phyloP scores from a whole-genome alignment of 1,284 basidiomycete genomes.

The Trametes pubescens region DNA sequence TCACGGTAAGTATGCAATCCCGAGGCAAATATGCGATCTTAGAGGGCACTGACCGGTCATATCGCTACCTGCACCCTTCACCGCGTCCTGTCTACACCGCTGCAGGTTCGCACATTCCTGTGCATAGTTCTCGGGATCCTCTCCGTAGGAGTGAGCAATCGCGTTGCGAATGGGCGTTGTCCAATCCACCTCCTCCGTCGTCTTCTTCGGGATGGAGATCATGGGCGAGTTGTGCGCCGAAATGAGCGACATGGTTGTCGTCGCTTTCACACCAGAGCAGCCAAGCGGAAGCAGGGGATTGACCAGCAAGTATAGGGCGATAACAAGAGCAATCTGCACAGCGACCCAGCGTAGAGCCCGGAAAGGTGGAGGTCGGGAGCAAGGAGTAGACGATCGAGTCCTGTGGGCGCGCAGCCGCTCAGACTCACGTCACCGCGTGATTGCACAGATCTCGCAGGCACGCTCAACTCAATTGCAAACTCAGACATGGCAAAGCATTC shows the following conservation, averaged over 20 bases:
- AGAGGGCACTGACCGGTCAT: conserved; percentile 74
- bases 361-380: neutral
- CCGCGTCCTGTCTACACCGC: conserved; percentile 93
- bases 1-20: neutral
- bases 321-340: neutral
- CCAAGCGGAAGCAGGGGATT: no score
- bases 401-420: neutral
- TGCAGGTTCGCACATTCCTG: conserved; percentile 87
- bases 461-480: neutral
- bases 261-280: neutral
- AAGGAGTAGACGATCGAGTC: conserved; percentile 1
- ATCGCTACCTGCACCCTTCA: conserved; percentile 94
- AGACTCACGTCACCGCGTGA: conserved; percentile 29
- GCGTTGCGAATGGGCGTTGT: conserved; percentile 86
- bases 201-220: conserved; percentile 82
- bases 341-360: neutral
- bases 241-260: conserved; percentile 31
- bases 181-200: conserved; percentile 91
- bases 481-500: neutral
- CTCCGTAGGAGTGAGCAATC: conserved; percentile 94
- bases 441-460: conserved; percentile 5
- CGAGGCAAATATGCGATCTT: neutral
- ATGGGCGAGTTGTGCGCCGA: conserved; percentile 84
- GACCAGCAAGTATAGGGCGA: neutral
- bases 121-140: conserved; percentile 88